Percentiles rank a stretch among this genome's conserved stretches.
These are phyloP conservation scores for Cicer bijugum DNA, from an alignment of 306 rosid genomes.

Conservation along the genomic window DNA sequence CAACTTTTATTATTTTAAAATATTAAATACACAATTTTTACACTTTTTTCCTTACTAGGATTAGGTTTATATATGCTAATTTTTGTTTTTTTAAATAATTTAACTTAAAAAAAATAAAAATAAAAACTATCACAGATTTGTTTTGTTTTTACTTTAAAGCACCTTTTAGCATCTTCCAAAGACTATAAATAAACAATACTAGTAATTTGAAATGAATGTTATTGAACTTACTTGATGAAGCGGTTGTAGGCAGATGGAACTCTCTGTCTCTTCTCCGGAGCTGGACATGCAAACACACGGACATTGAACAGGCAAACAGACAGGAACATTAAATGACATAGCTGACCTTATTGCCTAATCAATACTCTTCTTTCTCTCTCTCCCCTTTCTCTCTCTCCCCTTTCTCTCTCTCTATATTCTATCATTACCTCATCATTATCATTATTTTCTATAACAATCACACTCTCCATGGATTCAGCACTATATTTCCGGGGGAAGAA, in stretches of 20 bases:
- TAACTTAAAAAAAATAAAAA: no score
- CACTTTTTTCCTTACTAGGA: no score
- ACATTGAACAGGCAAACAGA: constrained; percentile 50
- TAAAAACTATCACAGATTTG: no score
- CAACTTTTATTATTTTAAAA: no score
- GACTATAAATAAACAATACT: not conserved
- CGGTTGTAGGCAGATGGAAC: constrained; percentile 99
- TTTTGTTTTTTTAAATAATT: no score
- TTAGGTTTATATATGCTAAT: no score
- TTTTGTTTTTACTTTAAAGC: no score
- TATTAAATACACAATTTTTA: no score
- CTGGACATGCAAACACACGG: constrained; percentile 63
- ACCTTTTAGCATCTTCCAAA: no score
- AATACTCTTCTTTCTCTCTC: not conserved
- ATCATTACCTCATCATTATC: constrained; percentile 64
- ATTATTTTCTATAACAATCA: constrained; percentile 50
- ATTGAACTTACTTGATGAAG: constrained; percentile 86
- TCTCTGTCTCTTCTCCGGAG: constrained; percentile 99
- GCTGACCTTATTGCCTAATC: constrained; percentile 43
- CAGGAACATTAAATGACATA: constrained; percentile 51
- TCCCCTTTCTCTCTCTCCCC: constrained; percentile 11
- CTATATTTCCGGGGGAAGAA: constrained; percentile 52
- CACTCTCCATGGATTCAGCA: constrained; percentile 54
- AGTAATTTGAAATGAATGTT: not conserved
- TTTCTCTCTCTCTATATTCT: not conserved